A percentile compares a stretch with the other conserved stretches of the same genome.
Conservation (phyloP, 1,284 basidiomycete species). For the Trichosporon inkin region DNA sequence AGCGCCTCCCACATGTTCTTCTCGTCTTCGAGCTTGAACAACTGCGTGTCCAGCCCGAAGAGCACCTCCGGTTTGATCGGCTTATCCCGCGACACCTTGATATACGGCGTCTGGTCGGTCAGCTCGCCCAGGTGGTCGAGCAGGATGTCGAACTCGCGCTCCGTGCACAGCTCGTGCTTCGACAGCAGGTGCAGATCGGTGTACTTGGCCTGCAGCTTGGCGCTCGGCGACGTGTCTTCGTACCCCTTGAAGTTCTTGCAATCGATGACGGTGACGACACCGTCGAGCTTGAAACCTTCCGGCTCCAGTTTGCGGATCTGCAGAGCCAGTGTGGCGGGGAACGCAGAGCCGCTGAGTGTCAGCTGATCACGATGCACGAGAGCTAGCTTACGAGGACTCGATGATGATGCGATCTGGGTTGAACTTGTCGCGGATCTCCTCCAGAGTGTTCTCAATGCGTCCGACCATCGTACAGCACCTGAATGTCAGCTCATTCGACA, state of each 20-base stretch:
- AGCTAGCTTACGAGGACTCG: conserved; percentile 70
- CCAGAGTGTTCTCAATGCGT: conserved; percentile 79
- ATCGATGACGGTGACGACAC: conserved; percentile 82
- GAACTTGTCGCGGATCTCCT: conserved; percentile 82
- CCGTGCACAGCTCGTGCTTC: conserved; percentile 75
- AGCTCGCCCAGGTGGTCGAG: conserved; percentile 81
- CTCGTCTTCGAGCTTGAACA: conserved; percentile 56
- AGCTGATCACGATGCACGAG: not conserved
- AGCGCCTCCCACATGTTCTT: conserved; percentile 34
- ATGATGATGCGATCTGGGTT: conserved; percentile 83
- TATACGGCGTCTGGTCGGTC: conserved; percentile 80
- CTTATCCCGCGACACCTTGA: conserved; percentile 55
- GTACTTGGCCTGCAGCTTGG: conserved; percentile 88
- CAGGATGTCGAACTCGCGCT: conserved; percentile 70
- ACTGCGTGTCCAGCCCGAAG: conserved; percentile 75
- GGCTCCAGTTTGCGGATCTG: conserved; percentile 81
- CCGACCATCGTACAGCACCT: conserved; percentile 89
- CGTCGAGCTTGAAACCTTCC: conserved; percentile 73
- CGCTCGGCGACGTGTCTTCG: conserved; percentile 81
- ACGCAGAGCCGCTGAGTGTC: conserved; percentile 61
- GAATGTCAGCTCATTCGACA: not conserved
- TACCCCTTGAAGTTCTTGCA: conserved; percentile 81
- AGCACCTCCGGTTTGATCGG: conserved; percentile 62
- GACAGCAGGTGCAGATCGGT: conserved; percentile 85
- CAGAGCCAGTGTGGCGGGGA: conserved; percentile 77